Evolutionary conservation across 345 rosid genomes (phyloP).

Genomic region (Hibiscus trionum): DNA sequence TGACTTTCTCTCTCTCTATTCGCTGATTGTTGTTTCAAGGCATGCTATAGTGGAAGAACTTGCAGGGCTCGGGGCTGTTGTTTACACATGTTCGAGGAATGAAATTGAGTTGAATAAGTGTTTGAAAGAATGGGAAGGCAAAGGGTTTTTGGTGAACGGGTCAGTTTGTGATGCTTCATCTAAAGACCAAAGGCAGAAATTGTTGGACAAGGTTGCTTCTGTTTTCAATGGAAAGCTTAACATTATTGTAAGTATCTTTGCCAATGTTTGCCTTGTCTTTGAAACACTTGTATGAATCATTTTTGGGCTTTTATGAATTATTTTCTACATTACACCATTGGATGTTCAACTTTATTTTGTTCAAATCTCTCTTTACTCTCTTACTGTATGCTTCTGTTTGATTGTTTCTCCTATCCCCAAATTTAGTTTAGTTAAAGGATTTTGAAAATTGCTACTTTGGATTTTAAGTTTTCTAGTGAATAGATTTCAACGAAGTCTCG

Average conservation of each 20-base stretch:
- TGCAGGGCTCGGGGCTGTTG: conserved; percentile 45
- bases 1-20: too few species aligned
- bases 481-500: too few species aligned
- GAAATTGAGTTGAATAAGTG: conserved; percentile 38
- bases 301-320: background rate
- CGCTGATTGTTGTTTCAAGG: conserved; percentile 6
- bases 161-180: conserved; percentile 53
- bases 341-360: background rate
- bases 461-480: too few species aligned
- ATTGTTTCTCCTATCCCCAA: background rate
- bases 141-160: conserved; percentile 45
- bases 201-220: conserved; percentile 37
- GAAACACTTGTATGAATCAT: background rate
- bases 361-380: background rate
- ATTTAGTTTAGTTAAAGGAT: background rate
- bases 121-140: conserved; percentile 38
- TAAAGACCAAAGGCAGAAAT: conserved; percentile 33
- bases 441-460: background rate
- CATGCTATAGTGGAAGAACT: conserved; percentile 55
- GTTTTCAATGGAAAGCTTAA: conserved; percentile 46
- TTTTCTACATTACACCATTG: background rate
- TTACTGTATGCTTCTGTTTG: background rate
- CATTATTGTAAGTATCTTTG: conserved; percentile 42
- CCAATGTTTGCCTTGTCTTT: background rate
- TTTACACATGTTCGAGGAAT: conserved; percentile 50